These are phyloP conservation scores for Glomus cerebriforme DNA, from an alignment of 192 early-diverging fungal species.

Conservation along the genomic window DNA sequence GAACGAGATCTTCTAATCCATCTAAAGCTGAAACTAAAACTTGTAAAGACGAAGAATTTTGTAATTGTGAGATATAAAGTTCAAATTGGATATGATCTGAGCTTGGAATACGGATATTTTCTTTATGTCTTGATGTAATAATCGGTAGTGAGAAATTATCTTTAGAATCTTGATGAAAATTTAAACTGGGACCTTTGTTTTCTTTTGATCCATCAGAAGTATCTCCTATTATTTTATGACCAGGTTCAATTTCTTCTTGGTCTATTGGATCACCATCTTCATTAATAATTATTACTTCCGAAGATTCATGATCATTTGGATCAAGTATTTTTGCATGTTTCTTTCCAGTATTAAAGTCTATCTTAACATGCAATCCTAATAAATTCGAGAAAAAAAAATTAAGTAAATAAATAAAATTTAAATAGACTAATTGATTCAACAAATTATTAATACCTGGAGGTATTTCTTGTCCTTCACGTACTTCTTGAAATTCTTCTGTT, in stretches of 20 bases:
- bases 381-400: not conserved
- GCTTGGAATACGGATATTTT: conserved; percentile 15
- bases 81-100: conserved; percentile 39
- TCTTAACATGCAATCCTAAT: conserved; percentile 61
- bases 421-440: not conserved
- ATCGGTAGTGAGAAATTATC: not conserved
- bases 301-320: conserved; percentile 23
- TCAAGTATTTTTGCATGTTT: conserved; percentile 61
- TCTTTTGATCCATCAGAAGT: conserved; percentile 25
- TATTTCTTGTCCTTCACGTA: conserved; percentile 62
- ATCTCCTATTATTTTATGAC: conserved; percentile 32
- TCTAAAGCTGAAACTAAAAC: conserved; percentile 44
- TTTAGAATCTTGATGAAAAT: conserved; percentile 16
- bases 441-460: conserved; percentile 44
- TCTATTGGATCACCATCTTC: conserved; percentile 38
- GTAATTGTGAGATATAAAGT: conserved; percentile 38
- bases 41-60: conserved; percentile 20
- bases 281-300: conserved; percentile 40
- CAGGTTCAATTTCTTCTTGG: not conserved
- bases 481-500: conserved; percentile 58
- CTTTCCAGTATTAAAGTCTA: conserved; percentile 61
- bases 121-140: not conserved
- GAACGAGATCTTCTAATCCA: conserved; percentile 55
- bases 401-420: not conserved
- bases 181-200: conserved; percentile 20